phyloP scores from a whole-genome alignment of 257 asterid genomes.

The Handroanthus guayacan region DNA sequence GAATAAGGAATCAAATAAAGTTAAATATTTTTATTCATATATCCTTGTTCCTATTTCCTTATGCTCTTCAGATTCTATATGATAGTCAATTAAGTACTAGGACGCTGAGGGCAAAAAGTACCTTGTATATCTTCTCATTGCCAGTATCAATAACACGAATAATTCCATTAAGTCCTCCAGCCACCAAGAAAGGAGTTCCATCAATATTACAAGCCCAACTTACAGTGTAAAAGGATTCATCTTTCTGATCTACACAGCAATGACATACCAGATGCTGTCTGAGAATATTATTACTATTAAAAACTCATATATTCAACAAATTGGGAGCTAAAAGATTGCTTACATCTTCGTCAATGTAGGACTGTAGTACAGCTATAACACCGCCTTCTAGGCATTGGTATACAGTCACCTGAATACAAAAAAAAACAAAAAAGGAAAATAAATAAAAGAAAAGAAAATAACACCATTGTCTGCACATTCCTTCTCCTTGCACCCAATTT shows the following conservation, averaged over 20 bases:
- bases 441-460: no score
- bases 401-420: conserved; percentile 78
- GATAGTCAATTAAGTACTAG: not conserved
- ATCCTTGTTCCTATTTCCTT: not conserved
- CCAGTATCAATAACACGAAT: conserved; percentile 93
- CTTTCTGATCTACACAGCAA: conserved; percentile 79
- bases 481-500: not conserved
- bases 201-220: conserved; percentile 95
- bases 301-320: not conserved
- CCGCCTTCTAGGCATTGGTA: conserved; percentile 91
- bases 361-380: conserved; percentile 92
- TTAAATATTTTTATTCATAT: conserved; percentile 1
- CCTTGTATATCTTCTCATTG: conserved; percentile 89
- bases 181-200: conserved; percentile 85
- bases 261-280: conserved; percentile 43
- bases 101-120: conserved; percentile 31
- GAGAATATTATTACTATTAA: conserved; percentile 35
- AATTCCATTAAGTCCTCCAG: conserved; percentile 90
- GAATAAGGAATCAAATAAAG: not conserved
- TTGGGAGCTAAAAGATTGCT: conserved; percentile 37
- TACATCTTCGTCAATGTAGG: conserved; percentile 98
- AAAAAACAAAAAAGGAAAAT: not conserved
- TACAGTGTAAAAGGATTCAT: conserved; percentile 95
- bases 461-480: not conserved
- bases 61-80: not conserved